phyloP scores from a whole-genome alignment of 1,284 basidiomycete genomes.

The Fomitopsis betulina region DNA sequence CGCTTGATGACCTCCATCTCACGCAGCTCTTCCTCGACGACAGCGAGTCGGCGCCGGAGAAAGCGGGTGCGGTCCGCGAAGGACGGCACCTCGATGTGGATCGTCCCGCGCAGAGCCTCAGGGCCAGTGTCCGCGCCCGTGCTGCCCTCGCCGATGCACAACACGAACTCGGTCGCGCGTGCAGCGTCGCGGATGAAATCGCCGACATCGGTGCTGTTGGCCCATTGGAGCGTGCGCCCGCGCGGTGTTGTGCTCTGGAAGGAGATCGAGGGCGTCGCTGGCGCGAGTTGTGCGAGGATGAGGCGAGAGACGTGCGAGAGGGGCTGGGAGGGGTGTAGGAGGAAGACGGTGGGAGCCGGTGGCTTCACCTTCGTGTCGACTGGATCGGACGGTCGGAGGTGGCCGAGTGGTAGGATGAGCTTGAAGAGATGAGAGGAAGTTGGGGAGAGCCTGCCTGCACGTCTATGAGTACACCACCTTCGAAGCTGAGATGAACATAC shows the following conservation, averaged over 20 bases:
- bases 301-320: constrained; percentile 53
- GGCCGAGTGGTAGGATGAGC: constrained; percentile 50
- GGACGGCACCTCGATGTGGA: constrained; percentile 56
- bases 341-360: constrained; percentile 48
- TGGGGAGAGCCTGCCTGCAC: constrained; percentile 50
- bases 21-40: constrained; percentile 37
- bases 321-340: constrained; percentile 57
- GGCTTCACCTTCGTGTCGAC: neutral
- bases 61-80: constrained; percentile 61
- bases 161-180: constrained; percentile 48
- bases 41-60: constrained; percentile 44
- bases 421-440: constrained; percentile 66
- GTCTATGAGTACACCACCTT: neutral
- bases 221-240: constrained; percentile 47
- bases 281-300: constrained; percentile 39
- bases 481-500: constrained; percentile 5
- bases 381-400: constrained; percentile 14
- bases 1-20: constrained; percentile 50
- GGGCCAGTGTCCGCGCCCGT: constrained; percentile 2
- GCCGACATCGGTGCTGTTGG: constrained; percentile 61
- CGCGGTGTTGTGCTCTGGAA: constrained; percentile 40
- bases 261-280: constrained; percentile 34
- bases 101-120: constrained; percentile 15
- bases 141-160: constrained; percentile 34
- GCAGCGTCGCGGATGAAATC: constrained; percentile 66